These are phyloP conservation scores for Beauveria medogensis DNA, from an alignment of 2,329 filamentous ascomycete genomes.

Conservation along the genomic window DNA sequence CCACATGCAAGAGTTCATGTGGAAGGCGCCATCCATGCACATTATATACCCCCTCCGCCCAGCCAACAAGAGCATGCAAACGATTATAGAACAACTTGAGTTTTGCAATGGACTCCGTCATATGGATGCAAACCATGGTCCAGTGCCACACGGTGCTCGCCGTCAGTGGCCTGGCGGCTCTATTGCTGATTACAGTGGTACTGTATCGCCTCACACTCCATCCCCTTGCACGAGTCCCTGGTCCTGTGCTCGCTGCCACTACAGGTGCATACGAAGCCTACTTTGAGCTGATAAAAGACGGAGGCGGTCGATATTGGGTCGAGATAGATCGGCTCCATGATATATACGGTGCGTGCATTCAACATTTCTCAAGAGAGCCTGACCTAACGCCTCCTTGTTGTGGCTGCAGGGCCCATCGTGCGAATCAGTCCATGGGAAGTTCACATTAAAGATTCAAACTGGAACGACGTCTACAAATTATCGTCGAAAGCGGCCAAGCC, in stretches of 20 bases:
- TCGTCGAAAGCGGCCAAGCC: background rate
- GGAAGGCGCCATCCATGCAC: background rate
- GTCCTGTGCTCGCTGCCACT: background rate
- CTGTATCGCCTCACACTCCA: background rate
- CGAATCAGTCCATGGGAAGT: constrained; percentile 3
- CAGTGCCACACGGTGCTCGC: background rate
- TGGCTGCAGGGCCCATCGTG: background rate
- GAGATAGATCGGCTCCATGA: constrained; percentile 1
- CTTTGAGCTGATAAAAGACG: background rate
- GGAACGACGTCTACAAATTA: background rate
- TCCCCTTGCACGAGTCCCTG: background rate
- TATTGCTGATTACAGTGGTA: background rate
- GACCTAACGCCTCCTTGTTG: background rate
- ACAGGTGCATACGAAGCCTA: constrained; percentile 2
- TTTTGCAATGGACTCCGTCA: no score
- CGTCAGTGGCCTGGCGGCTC: background rate
- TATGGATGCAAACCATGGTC: background rate
- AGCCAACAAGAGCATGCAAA: background rate
- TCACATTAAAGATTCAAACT: background rate
- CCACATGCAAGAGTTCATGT: background rate
- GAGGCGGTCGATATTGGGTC: constrained; percentile 2
- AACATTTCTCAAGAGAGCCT: background rate
- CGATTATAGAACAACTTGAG: no score
- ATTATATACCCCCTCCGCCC: background rate
- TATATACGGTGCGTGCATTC: background rate